A percentile compares a stretch with the other conserved stretches of the same genome.
Evolutionary conservation across 257 asterid species (phyloP).

Genomic region (Solanum clarkiae): DNA sequence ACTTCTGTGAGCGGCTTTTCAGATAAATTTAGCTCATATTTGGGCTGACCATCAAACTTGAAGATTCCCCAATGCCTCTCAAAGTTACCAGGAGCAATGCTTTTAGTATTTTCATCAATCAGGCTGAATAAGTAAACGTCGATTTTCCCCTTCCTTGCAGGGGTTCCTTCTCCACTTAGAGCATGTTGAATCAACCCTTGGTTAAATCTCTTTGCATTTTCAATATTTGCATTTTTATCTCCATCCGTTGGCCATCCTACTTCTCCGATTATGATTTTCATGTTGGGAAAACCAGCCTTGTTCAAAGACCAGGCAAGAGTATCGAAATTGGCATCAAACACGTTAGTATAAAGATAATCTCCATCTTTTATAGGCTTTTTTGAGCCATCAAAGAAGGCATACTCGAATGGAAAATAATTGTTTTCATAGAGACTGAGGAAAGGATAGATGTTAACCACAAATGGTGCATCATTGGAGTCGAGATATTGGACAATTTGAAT

Average conservation of each 20-base stretch:
- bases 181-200: conserved; percentile 70
- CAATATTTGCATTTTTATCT: conserved; percentile 38
- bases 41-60: conserved; percentile 81
- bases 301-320: conserved; percentile 61
- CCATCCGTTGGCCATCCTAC: conserved; percentile 99
- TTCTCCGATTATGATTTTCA: conserved; percentile 64
- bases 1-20: conserved; percentile 49
- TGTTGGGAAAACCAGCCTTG: conserved; percentile 76
- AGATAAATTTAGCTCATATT: conserved; percentile 55
- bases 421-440: conserved; percentile 72
- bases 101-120: conserved; percentile 69
- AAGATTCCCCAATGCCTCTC: conserved; percentile 95
- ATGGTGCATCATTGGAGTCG: conserved; percentile 59
- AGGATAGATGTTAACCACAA: conserved; percentile 85
- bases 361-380: conserved; percentile 54
- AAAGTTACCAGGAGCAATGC: conserved; percentile 83
- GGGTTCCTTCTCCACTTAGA: conserved; percentile 63
- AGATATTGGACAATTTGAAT: conserved; percentile 54
- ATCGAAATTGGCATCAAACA: conserved; percentile 85
- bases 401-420: conserved; percentile 64
- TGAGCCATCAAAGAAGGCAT: conserved; percentile 73
- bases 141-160: conserved; percentile 46
- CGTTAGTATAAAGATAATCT: conserved; percentile 43
- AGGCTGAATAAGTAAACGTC: conserved; percentile 71
- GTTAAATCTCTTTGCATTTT: conserved; percentile 55